Conservation (phyloP, 306 rosid genomes). For the Carpinus fangiana region DNA sequence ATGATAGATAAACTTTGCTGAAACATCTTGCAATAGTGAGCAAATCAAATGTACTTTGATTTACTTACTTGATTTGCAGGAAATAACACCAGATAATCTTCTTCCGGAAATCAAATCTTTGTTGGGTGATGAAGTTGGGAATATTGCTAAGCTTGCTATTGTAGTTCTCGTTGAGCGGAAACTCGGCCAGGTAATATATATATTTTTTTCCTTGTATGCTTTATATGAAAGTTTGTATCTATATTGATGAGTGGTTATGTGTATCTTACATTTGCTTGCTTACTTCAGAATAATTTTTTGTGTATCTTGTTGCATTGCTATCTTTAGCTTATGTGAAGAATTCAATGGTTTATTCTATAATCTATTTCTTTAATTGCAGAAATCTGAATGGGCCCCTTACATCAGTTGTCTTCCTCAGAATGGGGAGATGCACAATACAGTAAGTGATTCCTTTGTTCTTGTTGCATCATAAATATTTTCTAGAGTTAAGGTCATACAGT, state of each 20-base stretch:
- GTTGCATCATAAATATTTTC: not conserved
- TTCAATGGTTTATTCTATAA: not conserved
- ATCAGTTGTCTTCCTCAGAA: conserved; percentile 57
- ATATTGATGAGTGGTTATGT: conserved; percentile 15
- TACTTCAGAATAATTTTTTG: not conserved
- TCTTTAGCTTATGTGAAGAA: not conserved
- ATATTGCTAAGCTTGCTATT: conserved; percentile 59
- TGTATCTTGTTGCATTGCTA: not conserved
- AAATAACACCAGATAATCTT: conserved; percentile 61
- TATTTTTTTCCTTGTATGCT: not conserved
- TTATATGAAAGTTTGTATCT: conserved; percentile 14
- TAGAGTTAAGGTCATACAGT: not conserved
- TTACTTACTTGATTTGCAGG: conserved; percentile 49
- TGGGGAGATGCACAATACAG: conserved; percentile 60
- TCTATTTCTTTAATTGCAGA: conserved; percentile 37
- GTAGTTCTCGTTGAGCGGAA: conserved; percentile 61
- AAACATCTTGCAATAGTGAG: not conserved
- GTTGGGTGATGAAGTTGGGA: conserved; percentile 46
- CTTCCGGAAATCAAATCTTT: conserved; percentile 42
- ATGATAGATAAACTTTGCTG: not conserved
- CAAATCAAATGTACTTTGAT: conserved; percentile 6
- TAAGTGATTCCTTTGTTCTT: conserved; percentile 29
- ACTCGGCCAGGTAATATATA: conserved; percentile 44
- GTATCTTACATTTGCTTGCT: not conserved
- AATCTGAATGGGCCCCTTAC: conserved; percentile 72